phyloP scores from a whole-genome alignment of 108 stramenopile species.

The Cylindrotheca fusiformis region DNA sequence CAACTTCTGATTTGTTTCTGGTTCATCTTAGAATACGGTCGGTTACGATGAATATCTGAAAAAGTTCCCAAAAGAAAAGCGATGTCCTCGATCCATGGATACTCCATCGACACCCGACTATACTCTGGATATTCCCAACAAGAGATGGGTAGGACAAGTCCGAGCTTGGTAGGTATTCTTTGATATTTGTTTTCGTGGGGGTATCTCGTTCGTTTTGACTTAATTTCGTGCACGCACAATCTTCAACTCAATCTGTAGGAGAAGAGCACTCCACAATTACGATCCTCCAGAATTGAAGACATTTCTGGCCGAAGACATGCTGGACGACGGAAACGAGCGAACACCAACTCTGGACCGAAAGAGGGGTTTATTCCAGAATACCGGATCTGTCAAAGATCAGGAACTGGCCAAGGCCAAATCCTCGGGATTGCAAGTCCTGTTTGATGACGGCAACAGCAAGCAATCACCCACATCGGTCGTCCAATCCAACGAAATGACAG shows the following conservation, averaged over 20 bases:
- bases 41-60: conserved; percentile 74
- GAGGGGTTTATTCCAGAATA: background rate
- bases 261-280: conserved; percentile 71
- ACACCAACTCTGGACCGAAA: background rate
- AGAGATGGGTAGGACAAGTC: conserved; percentile 75
- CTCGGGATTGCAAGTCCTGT: conserved; percentile 3
- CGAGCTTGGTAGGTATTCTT: conserved; percentile 70
- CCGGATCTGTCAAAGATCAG: conserved; percentile 15
- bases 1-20: no score
- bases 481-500: conserved; percentile 7
- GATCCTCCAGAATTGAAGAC: conserved; percentile 65
- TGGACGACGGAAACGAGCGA: background rate
- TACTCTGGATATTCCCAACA: conserved; percentile 65
- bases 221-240: background rate
- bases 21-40: conserved; percentile 52
- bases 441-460: background rate
- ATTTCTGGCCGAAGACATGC: conserved; percentile 8
- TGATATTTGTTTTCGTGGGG: background rate
- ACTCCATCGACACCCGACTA: conserved; percentile 80
- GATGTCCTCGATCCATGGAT: conserved; percentile 50
- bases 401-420: conserved; percentile 21
- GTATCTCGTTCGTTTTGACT: background rate
- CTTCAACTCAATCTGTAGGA: conserved; percentile 26
- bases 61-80: conserved; percentile 59
- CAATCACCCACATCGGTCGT: background rate